Percentiles rank a stretch among this genome's conserved stretches.
phyloP scores from a whole-genome alignment of 768 basidiomycete genomes.

The Lepiota venenata region DNA sequence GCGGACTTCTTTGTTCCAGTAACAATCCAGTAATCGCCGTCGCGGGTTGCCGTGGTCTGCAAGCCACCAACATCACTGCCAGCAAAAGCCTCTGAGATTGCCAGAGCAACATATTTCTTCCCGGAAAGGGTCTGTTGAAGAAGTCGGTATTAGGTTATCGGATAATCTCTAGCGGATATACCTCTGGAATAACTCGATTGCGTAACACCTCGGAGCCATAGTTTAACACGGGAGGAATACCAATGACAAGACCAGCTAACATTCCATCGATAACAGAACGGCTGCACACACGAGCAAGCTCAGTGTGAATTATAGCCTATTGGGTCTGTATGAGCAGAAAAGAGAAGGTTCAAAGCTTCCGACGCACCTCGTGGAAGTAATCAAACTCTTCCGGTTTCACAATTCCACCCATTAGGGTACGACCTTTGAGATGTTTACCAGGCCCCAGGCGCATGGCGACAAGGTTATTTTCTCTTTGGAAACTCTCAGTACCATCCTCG shows the following conservation, averaged over 20 bases:
- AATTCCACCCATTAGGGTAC: constrained; percentile 69
- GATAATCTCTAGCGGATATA: constrained; percentile 24
- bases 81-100: constrained; percentile 93
- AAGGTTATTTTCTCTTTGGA: constrained; percentile 67
- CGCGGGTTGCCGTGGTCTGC: constrained; percentile 80
- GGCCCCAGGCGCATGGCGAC: constrained; percentile 91
- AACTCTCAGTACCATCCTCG: not conserved
- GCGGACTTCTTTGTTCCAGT: constrained; percentile 90
- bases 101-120: constrained; percentile 84
- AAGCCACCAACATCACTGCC: constrained; percentile 83
- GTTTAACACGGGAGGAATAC: constrained; percentile 87
- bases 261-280: constrained; percentile 89
- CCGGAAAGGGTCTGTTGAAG: constrained; percentile 46
- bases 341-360: not conserved
- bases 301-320: constrained; percentile 76
- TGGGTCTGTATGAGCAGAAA: not conserved
- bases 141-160: not conserved
- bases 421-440: constrained; percentile 82
- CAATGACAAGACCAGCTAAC: constrained; percentile 79
- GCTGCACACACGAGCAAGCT: constrained; percentile 79
- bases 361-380: constrained; percentile 83
- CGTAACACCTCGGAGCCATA: constrained; percentile 77
- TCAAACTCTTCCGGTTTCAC: constrained; percentile 85
- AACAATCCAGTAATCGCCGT: constrained; percentile 85
- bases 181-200: constrained; percentile 66